Base-by-base conservation (phyloP, 306 rosid genomes). In the Corylus heterophylla region DNA sequence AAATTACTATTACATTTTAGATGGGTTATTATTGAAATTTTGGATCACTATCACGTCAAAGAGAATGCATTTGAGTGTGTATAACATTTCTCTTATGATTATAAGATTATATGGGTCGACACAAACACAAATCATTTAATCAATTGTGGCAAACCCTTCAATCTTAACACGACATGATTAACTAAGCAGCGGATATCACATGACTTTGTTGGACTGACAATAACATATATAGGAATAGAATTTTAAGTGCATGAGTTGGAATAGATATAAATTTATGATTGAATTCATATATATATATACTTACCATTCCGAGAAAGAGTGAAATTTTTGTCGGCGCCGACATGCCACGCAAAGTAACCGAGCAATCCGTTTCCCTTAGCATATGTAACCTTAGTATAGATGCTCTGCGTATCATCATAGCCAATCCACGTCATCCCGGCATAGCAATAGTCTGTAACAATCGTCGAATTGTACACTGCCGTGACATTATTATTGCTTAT, bases 321-420 rank as follows among this genome's bases (percentile, higher is more conserved):
- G 75, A 58, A 71, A 12, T 67, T 45, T 16, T 5, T 8, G 51
- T 83, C 86, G 3, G 54, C 74, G 2, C 80, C 80, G 3, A 72
- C 73, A 44, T 83, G 86, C 89, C 89, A 86, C 1, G 82, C 87
- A 75, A 83, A 86, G 81, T 86, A 83, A 31, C 87, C 89, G 25
- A 80, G 85, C 80, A 86, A 66, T 1, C 61, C 82, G 39, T 45
- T 77, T 29, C 25, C 55, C 50, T 86, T 86, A 0, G 85, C 87
- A 74, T 86, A 86, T 2, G 70, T n/a, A 77, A 86, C 87, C 77
- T 86, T 86, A 47, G 76, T 27, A 10, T 69, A 29, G 7, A 86
- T 71, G 67, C 82, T 82, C 75, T 80, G 48, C 2, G 72, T 77
- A 13, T 83, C 87, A 64, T 83, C 87, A 42, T 77, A 86, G 17